Evolutionary conservation across 2,329 filamentous ascomycete species (phyloP).

Genomic region (Aspergillus sp.): DNA sequence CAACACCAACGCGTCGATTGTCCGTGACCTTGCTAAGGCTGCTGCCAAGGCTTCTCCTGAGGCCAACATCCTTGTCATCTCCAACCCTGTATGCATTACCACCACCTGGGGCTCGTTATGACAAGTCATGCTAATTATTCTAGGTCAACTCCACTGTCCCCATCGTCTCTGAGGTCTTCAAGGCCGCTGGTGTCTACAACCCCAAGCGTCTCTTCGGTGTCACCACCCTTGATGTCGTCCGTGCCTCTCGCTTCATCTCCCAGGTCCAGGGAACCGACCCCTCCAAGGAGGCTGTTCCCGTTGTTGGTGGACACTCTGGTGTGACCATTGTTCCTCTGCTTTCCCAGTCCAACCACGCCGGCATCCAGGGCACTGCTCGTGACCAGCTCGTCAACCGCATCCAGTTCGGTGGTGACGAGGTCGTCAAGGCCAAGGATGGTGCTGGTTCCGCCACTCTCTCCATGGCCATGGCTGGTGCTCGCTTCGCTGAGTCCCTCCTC

Average conservation of each 20-base stretch:
- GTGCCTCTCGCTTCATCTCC: conserved; percentile 95
- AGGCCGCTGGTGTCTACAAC: conserved; percentile 94
- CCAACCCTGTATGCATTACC: conserved; percentile 72
- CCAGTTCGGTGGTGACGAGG: conserved; percentile 98
- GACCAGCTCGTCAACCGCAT: conserved; percentile 85
- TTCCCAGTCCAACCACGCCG: conserved; percentile 85
- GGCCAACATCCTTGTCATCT: conserved; percentile 95
- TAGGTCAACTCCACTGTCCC: conserved; percentile 97
- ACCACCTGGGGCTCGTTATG: not conserved
- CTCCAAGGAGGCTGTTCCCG: conserved; percentile 88
- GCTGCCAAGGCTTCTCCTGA: conserved; percentile 83
- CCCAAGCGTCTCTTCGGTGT: conserved; percentile 99
- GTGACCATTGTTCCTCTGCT: conserved; percentile 98
- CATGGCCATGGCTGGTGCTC: conserved; percentile 94
- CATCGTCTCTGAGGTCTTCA: conserved; percentile 96
- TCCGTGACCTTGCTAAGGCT: conserved; percentile 96
- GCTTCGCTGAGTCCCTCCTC: conserved; percentile 86
- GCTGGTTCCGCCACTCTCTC: conserved; percentile 95
- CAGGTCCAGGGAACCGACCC: conserved; percentile 91
- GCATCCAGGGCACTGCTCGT: conserved; percentile 73
- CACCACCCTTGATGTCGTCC: conserved; percentile 98
- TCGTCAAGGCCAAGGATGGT: conserved; percentile 98
- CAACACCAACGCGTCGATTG: conserved; percentile 99
- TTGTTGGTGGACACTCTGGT: conserved; percentile 95
- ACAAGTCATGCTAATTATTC: conserved; percentile 7